phyloP scores from a whole-genome alignment of 805 yeast species.

The Lachancea sp. region DNA sequence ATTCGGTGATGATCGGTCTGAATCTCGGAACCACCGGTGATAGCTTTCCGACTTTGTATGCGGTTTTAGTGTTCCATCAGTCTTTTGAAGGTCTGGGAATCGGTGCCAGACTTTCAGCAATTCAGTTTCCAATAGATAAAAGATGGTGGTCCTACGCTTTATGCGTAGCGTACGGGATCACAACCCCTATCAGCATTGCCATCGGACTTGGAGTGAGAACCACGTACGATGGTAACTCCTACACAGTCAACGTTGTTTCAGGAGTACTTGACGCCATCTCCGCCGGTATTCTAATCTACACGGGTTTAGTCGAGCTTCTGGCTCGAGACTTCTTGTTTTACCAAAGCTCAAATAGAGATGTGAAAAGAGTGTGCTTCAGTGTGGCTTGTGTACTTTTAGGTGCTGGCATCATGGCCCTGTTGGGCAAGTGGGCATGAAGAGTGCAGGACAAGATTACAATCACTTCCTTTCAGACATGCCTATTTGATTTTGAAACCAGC shows the following conservation, averaged over 20 bases:
- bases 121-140: slow-evolving; percentile 44
- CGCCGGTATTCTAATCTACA: slow-evolving; percentile 64
- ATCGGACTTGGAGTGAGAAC: slow-evolving; percentile 66
- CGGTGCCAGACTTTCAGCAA: slow-evolving; percentile 60
- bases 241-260: slow-evolving; percentile 46
- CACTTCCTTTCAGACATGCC: no score
- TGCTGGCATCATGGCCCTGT: slow-evolving; percentile 57
- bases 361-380: slow-evolving; percentile 37
- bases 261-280: slow-evolving; percentile 68
- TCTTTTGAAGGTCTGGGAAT: slow-evolving; percentile 74
- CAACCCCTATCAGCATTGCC: slow-evolving; percentile 68
- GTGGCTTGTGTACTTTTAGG: slow-evolving; percentile 39
- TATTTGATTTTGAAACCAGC: no score
- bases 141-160: slow-evolving; percentile 40
- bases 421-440: slow-evolving; percentile 65
- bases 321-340: slow-evolving; percentile 64
- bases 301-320: slow-evolving; percentile 67
- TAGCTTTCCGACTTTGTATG: slow-evolving; percentile 56
- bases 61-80: slow-evolving; percentile 68
- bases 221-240: slow-evolving; percentile 48
- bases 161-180: slow-evolving; percentile 45
- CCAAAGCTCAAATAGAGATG: slow-evolving; percentile 35
- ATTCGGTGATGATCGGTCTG: slow-evolving; percentile 68
- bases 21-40: slow-evolving; percentile 59
- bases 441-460: not conserved